Evolutionary conservation across 352 stramenopile species (phyloP), one percentile per base, ranked within the genome.

Genomic region (Globisporangium spiculum): DNA sequence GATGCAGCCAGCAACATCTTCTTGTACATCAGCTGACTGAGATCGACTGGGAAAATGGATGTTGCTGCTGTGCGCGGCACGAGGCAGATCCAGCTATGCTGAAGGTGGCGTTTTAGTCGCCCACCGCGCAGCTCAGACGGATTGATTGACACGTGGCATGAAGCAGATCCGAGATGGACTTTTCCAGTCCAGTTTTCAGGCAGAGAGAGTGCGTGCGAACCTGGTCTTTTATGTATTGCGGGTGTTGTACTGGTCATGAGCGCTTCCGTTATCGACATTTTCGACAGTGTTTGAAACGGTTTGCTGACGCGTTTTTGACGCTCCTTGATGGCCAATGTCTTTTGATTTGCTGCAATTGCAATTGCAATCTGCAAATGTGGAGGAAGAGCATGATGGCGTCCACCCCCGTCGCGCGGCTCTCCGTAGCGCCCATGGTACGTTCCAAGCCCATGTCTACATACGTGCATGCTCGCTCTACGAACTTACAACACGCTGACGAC

Each of bases 361-460:
- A 7, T n/a, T 50, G 38, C 38, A 18, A 46, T 16, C 9, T 41
- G 41, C 44, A 9, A 50, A 65, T 65, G 60, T 65, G 60, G 60
- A 65, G 30, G n/a, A 57, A 53, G 38, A 65, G 50, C 38, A 65
- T 65, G 41, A 65, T 65, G 41, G n/a, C 38, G 52, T 41, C 54
- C 20, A 50, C 63, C 7, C 53, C 58, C 3, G 67, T 65, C 34
- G 67, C 67, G 46, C 67, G 67, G 16, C 55, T 72, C 38, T 72
- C 67, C 2, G 53, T 72, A 1, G 67, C 67, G 26, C 67, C 67
- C 6, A 72, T 72, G 67, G 67, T 72, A 18, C 52, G 59, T 48
- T 6, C 16, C 1, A 10, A 18, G 16, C 18, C 5, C 6, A 12
- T 46, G 26, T 12, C n/a, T 27, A 22, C 41, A 4, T 65, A 7